A percentile compares a stretch with the other conserved stretches of the same genome.
Evolutionary conservation across 1,284 basidiomycete genomes (phyloP).

Genomic region (Ceratobasidium sp.): DNA sequence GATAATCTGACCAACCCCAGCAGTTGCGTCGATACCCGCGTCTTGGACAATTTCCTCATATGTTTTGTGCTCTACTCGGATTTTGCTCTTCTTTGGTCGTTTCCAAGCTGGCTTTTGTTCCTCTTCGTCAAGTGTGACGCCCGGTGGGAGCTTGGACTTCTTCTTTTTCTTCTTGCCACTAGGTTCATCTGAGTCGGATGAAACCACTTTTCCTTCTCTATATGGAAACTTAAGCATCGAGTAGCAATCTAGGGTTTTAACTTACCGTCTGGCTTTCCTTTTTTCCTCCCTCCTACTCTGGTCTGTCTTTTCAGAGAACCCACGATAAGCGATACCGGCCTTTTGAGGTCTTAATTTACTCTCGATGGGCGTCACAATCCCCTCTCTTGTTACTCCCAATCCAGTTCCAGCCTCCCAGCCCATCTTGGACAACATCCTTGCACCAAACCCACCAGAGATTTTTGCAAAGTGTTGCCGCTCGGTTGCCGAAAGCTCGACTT

Average conservation of each 20-base stretch:
- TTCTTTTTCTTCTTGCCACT: slow-evolving; percentile 51
- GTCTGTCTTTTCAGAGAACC: slow-evolving; percentile 86
- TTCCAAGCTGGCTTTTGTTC: slow-evolving; percentile 76
- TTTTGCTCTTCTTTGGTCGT: slow-evolving; percentile 82
- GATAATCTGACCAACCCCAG: slow-evolving; percentile 83
- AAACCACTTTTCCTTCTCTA: slow-evolving; percentile 66
- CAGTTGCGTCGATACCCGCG: slow-evolving; percentile 66
- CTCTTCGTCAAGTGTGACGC: slow-evolving; percentile 49
- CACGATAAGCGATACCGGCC: slow-evolving; percentile 85
- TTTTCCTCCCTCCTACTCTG: slow-evolving; percentile 66
- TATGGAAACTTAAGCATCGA: neutral
- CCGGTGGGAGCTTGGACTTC: slow-evolving; percentile 58
- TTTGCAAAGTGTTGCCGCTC: slow-evolving; percentile 84
- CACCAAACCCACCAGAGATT: slow-evolving; percentile 78
- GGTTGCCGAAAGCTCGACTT: slow-evolving; percentile 62
- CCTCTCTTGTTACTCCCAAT: slow-evolving; percentile 78
- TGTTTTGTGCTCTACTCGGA: slow-evolving; percentile 88
- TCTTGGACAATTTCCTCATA: slow-evolving; percentile 94
- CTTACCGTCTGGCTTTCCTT: slow-evolving; percentile 76
- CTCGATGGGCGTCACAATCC: slow-evolving; percentile 89
- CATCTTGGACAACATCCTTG: slow-evolving; percentile 90
- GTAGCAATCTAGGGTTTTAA: no score
- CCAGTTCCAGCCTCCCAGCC: slow-evolving; percentile 89
- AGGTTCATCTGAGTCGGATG: slow-evolving; percentile 73
- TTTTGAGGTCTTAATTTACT: slow-evolving; percentile 78